These are phyloP conservation scores for Epichloe elymi DNA, from an alignment of 2,329 filamentous ascomycete genomes.

Conservation along the genomic window DNA sequence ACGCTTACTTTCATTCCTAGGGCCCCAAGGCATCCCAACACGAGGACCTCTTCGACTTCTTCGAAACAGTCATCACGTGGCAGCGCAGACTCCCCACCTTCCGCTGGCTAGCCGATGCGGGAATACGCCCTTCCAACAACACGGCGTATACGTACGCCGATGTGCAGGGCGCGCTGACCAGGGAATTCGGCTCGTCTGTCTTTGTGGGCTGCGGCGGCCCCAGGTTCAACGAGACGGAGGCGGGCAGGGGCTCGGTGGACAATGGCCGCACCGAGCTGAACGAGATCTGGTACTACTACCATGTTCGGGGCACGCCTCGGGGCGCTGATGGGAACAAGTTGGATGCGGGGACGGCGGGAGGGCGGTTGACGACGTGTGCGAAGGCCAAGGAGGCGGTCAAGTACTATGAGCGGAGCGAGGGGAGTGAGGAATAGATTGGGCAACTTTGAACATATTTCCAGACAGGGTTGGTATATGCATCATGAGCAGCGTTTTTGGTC, in stretches of 20 bases:
- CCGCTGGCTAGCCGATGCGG: conserved; percentile 40
- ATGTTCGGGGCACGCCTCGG: conserved; percentile 46
- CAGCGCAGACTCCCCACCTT: conserved; percentile 47
- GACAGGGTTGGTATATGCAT: too few species aligned
- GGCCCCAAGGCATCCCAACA: conserved; percentile 42
- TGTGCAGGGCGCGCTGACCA: conserved; percentile 36
- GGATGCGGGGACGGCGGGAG: conserved; percentile 31
- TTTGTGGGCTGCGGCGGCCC: conserved; percentile 51
- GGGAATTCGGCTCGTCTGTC: conserved; percentile 38
- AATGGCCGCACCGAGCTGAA: conserved; percentile 42
- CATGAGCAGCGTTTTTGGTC: background rate
- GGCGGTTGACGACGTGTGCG: conserved; percentile 40
- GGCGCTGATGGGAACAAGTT: conserved; percentile 30
- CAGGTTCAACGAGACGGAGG: conserved; percentile 44
- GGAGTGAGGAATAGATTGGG: conserved; percentile 11
- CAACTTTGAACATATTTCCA: too few species aligned
- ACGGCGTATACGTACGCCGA: conserved; percentile 41
- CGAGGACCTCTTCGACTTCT: conserved; percentile 50
- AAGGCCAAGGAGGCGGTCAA: conserved; percentile 36
- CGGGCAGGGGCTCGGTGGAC: conserved; percentile 40
- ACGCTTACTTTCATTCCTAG: conserved; percentile 3
- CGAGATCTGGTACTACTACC: conserved; percentile 56
- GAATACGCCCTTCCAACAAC: conserved; percentile 44
- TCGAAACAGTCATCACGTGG: conserved; percentile 45
- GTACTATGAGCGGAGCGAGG: conserved; percentile 37